phyloP scores from a whole-genome alignment of 78 protist species.

The Planoprotostelium fungivorum region DNA sequence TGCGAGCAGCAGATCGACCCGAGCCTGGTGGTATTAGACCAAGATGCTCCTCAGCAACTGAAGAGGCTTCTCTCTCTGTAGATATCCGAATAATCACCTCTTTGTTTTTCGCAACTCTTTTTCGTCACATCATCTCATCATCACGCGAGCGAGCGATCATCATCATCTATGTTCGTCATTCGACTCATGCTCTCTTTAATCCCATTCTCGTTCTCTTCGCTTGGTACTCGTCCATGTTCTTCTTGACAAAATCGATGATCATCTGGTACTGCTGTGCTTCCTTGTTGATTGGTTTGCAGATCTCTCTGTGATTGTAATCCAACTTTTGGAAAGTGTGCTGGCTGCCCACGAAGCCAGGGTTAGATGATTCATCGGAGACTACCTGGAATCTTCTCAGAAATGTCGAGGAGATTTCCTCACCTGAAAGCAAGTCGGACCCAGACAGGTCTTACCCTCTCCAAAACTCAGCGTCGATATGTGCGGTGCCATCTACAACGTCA shows the following conservation, averaged over 20 bases:
- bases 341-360: slow-evolving; percentile 11
- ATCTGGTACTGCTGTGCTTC: slow-evolving; percentile 10
- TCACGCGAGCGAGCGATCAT: no score
- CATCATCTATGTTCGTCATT: no score
- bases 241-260: slow-evolving; percentile 8
- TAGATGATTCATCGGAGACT: slow-evolving; percentile 16
- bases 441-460: slow-evolving; percentile 11
- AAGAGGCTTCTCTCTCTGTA: not conserved
- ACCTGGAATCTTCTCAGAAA: slow-evolving; percentile 9
- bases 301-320: slow-evolving; percentile 10
- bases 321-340: slow-evolving; percentile 8
- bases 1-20: slow-evolving; percentile 26
- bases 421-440: not conserved
- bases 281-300: slow-evolving; percentile 12
- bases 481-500: slow-evolving; percentile 1
- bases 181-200: no score
- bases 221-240: no score
- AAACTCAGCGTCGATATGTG: slow-evolving; percentile 16
- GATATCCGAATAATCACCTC: no score
- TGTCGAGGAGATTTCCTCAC: slow-evolving; percentile 10
- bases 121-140: no score
- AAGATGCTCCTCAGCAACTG: not conserved
- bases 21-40: not conserved
- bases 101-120: no score
- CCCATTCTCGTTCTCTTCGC: no score